These are phyloP conservation scores for Dalbergia cochinchinensis DNA, from an alignment of 306 rosid genomes.

Conservation along the genomic window DNA sequence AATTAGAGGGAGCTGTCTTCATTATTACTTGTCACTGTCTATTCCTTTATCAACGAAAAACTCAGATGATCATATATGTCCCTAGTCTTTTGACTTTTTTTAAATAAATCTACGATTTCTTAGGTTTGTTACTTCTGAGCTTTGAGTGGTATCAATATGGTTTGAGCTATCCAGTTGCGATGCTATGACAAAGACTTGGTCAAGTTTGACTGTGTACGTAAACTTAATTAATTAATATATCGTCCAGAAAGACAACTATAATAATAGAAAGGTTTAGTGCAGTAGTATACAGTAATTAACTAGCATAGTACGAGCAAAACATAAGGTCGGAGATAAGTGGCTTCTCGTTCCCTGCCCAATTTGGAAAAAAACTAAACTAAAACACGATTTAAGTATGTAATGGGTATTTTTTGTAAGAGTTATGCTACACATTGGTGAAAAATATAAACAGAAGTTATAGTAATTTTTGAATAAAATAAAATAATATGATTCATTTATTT, in stretches of 20 bases:
- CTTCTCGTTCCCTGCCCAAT: background rate
- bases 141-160: background rate
- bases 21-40: conserved; percentile 2
- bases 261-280: background rate
- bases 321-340: background rate
- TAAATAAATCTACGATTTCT: background rate
- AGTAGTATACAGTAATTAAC: background rate
- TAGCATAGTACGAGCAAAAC: background rate
- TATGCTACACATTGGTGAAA: no score
- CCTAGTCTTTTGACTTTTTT: background rate
- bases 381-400: background rate
- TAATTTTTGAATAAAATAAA: no score
- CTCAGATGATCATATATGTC: background rate
- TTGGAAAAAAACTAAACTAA: background rate
- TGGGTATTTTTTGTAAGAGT: no score
- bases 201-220: background rate
- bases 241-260: no score
- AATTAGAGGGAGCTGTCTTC: conserved; percentile 30
- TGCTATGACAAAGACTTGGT: background rate
- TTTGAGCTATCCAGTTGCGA: background rate
- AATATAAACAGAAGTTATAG: no score
- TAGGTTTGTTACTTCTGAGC: background rate
- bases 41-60: background rate
- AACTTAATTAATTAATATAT: background rate
- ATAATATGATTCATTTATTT: no score